phyloP scores from a whole-genome alignment of 257 asterid species.

The Solanum pennellii region DNA sequence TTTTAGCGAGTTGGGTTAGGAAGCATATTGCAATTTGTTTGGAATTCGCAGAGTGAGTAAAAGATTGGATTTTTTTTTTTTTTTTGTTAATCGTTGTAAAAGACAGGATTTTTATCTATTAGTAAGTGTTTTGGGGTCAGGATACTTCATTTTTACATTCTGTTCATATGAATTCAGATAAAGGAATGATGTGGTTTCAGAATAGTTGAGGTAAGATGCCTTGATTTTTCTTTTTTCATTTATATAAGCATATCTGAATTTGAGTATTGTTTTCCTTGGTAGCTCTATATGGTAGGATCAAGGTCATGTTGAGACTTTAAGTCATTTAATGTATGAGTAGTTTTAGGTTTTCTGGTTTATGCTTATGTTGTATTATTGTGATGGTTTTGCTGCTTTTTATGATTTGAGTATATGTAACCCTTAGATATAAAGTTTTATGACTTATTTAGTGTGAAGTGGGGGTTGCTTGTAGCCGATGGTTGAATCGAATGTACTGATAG shows the following conservation, averaged over 20 bases:
- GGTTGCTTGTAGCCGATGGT: background rate
- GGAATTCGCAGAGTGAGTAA: background rate
- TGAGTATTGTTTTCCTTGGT: background rate
- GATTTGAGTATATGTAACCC: background rate
- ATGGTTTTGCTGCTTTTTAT: background rate
- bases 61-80: background rate
- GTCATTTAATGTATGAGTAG: background rate
- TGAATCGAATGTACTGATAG: background rate
- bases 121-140: background rate
- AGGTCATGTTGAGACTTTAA: background rate
- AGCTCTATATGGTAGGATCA: background rate
- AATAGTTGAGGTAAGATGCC: background rate
- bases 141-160: background rate
- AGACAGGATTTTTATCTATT: background rate
- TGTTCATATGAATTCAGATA: background rate
- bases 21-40: background rate
- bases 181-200: background rate
- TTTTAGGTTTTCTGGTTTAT: background rate
- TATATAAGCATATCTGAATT: background rate
- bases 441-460: background rate
- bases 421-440: background rate
- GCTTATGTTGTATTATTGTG: background rate
- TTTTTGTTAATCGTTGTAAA: background rate
- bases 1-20: background rate
- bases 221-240: background rate